Conservation (phyloP, 1,139 yeast genomes). For the Protomyces arabidopsidicola region DNA sequence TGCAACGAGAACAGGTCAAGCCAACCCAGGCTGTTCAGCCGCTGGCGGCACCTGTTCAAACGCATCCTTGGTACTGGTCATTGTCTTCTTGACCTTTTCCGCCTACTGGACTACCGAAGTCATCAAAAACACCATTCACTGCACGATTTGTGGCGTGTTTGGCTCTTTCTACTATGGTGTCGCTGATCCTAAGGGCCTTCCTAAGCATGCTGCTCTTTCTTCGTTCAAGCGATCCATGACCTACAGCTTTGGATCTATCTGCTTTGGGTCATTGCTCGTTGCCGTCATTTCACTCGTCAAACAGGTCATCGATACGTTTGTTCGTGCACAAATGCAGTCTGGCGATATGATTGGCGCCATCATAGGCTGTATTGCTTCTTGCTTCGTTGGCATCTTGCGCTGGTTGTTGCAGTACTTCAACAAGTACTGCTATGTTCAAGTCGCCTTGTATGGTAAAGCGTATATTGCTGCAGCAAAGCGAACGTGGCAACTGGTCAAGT, state of each 20-base stretch:
- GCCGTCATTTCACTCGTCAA: slow-evolving; percentile 64
- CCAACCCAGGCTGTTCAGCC: slow-evolving; percentile 38
- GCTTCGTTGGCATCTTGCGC: slow-evolving; percentile 60
- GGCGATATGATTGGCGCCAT: slow-evolving; percentile 56
- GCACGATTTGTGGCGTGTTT: slow-evolving; percentile 75
- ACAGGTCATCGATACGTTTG: slow-evolving; percentile 48
- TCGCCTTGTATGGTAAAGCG: slow-evolving; percentile 80
- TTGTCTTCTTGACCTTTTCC: slow-evolving; percentile 71
- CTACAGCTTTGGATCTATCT: slow-evolving; percentile 82
- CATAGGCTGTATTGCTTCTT: slow-evolving; percentile 54
- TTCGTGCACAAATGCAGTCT: slow-evolving; percentile 52
- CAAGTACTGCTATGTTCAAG: slow-evolving; percentile 70
- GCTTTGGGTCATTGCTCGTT: slow-evolving; percentile 81
- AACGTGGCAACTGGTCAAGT: slow-evolving; percentile 71
- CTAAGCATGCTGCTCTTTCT: slow-evolving; percentile 73
- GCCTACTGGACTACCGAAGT: slow-evolving; percentile 86
- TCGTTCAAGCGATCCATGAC: slow-evolving; percentile 79
- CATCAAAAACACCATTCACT: slow-evolving; percentile 75
- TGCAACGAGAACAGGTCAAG: slow-evolving; percentile 39
- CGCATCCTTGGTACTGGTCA: slow-evolving; percentile 59
- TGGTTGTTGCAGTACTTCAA: slow-evolving; percentile 83
- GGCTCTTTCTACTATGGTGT: slow-evolving; percentile 86
- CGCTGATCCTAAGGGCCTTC: slow-evolving; percentile 73
- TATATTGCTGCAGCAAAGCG: slow-evolving; percentile 74
- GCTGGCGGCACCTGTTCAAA: slow-evolving; percentile 66